Percentiles rank a stretch among this genome's conserved stretches.
These are phyloP conservation scores for Cercospora sojina DNA, from an alignment of 2,329 filamentous ascomycete species.

Conservation along the genomic window DNA sequence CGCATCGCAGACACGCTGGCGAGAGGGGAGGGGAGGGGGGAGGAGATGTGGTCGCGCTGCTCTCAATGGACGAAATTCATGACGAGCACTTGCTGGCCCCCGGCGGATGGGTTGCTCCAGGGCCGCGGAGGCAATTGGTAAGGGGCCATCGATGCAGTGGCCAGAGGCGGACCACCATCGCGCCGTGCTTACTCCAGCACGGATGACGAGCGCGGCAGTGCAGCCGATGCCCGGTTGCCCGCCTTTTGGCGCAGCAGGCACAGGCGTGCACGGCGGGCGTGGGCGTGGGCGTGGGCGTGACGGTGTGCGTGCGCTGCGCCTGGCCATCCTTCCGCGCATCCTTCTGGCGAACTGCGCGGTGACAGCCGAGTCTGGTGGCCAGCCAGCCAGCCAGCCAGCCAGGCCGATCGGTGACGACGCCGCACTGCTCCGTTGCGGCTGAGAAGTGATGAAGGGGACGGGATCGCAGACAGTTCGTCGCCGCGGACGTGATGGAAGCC, in stretches of 20 bases:
- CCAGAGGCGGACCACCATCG: neutral
- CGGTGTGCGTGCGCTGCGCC: neutral
- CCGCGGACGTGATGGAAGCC: neutral
- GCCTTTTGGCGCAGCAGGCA: neutral
- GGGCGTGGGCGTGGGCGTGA: neutral
- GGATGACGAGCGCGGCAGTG: neutral
- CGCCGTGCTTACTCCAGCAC: neutral
- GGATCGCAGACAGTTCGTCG: neutral
- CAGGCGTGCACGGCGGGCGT: neutral
- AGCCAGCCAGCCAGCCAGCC: neutral
- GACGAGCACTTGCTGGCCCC: neutral
- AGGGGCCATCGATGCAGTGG: neutral
- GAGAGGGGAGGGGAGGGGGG: neutral
- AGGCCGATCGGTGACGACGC: neutral
- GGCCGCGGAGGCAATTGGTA: neutral
- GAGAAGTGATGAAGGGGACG: neutral
- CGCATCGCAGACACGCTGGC: constrained; percentile 23
- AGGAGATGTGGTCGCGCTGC: neutral
- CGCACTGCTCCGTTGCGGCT: constrained; percentile 3
- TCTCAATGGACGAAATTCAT: constrained; percentile 1
- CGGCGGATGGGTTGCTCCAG: neutral
- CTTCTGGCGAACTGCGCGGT: neutral
- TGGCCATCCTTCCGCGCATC: neutral
- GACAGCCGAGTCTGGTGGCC: neutral
- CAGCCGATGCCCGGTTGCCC: neutral